A percentile compares a stretch with the other conserved stretches of the same genome.
phyloP scores from a whole-genome alignment of 192 early-diverging fungal genomes.

The Lobulomyces angularis region DNA sequence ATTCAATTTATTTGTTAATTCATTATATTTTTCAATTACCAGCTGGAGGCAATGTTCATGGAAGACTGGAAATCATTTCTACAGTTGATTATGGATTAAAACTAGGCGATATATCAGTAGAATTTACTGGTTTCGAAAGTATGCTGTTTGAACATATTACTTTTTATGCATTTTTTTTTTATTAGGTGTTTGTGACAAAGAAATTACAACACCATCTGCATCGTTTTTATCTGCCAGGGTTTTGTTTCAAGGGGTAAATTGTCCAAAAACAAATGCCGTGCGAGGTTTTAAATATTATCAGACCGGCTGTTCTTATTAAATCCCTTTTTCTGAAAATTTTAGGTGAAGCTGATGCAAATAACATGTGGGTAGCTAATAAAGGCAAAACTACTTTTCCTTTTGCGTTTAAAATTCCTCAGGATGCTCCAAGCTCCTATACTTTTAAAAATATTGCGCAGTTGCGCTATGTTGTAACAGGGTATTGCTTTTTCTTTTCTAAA shows the following conservation, averaged over 20 bases:
- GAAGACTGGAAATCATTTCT: constrained; percentile 37
- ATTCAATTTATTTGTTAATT: too few species aligned
- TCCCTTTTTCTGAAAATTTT: too few species aligned
- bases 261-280: constrained; percentile 46
- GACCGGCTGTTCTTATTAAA: too few species aligned
- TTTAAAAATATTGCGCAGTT: constrained; percentile 27
- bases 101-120: constrained; percentile 50
- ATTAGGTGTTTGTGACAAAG: constrained; percentile 16
- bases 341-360: constrained; percentile 15
- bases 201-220: constrained; percentile 30
- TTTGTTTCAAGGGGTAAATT: constrained; percentile 41
- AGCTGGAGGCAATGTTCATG: constrained; percentile 43
- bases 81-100: constrained; percentile 29
- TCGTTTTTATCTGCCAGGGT: constrained; percentile 37
- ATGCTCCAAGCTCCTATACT: constrained; percentile 40
- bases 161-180: constrained; percentile 2
- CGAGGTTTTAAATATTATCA: too few species aligned
- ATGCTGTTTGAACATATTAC: constrained; percentile 2
- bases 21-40: too few species aligned
- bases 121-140: constrained; percentile 52
- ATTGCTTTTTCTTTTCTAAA: constrained; percentile 1
- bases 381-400: constrained; percentile 55
- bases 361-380: constrained; percentile 48
- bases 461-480: constrained; percentile 49
- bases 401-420: constrained; percentile 45